Evolutionary conservation across 2,329 filamentous ascomycete genomes (phyloP).

Genomic region (Phialophora expanda): DNA sequence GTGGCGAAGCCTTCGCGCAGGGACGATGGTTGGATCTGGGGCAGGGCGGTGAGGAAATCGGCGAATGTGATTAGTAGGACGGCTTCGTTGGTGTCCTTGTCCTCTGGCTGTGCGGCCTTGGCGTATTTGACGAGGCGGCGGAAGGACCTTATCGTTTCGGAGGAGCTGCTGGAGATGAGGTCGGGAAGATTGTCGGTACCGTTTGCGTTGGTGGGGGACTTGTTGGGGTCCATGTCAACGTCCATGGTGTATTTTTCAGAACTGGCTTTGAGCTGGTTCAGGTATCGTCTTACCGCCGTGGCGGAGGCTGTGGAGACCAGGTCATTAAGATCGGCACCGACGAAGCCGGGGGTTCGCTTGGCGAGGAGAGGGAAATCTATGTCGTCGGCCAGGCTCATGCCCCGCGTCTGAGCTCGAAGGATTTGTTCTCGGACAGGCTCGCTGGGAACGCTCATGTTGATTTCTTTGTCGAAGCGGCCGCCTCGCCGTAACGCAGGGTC

Average conservation of each 20-base stretch:
- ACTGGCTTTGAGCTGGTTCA: conserved; percentile 57
- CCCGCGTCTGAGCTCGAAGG: conserved; percentile 71
- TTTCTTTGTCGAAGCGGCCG: conserved; percentile 79
- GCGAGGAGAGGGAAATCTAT: conserved; percentile 77
- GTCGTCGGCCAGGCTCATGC: conserved; percentile 67
- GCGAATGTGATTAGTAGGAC: conserved; percentile 64
- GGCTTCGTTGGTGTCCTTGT: conserved; percentile 39
- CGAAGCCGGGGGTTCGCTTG: conserved; percentile 87
- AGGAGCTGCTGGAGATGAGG: not conserved
- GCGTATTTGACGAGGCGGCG: conserved; percentile 32
- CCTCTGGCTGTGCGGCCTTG: conserved; percentile 8
- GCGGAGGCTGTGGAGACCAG: conserved; percentile 69
- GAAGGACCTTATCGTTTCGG: conserved; percentile 29
- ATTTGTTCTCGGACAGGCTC: conserved; percentile 79
- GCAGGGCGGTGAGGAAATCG: conserved; percentile 76
- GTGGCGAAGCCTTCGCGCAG: conserved; percentile 94
- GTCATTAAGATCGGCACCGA: conserved; percentile 84
- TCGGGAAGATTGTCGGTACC: not conserved
- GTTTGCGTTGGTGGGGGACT: conserved; percentile 13
- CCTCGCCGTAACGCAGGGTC: conserved; percentile 76
- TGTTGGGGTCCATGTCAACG: conserved; percentile 49
- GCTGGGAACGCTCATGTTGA: conserved; percentile 87
- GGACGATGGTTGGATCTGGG: conserved; percentile 76
- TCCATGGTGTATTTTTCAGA: conserved; percentile 58
- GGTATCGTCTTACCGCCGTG: conserved; percentile 66